Conservation (phyloP, 208 protist species). For the Naegleria gruberi region DNA sequence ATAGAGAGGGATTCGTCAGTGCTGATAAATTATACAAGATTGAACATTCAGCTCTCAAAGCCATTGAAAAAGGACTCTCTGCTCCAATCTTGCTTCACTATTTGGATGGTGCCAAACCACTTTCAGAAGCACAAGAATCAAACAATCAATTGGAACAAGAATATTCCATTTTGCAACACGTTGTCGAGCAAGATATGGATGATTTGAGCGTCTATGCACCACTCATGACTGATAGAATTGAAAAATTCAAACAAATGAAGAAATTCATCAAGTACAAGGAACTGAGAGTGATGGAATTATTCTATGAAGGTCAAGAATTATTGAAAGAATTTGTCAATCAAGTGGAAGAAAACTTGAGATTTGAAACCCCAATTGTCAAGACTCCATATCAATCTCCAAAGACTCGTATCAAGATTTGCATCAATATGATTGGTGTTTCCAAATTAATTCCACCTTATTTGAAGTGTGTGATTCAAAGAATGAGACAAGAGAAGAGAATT, state of each 20-base stretch:
- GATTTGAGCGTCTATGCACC: background rate
- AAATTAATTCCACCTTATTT: background rate
- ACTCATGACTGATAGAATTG: background rate
- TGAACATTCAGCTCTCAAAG: background rate
- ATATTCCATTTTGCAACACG: background rate
- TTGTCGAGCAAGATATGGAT: background rate
- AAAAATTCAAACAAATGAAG: background rate
- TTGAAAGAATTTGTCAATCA: background rate
- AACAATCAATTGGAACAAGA: background rate
- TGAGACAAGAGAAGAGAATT: background rate
- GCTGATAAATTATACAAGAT: background rate
- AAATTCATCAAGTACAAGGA: background rate
- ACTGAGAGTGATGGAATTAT: background rate
- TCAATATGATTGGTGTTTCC: background rate
- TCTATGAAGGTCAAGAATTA: background rate
- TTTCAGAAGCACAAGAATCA: background rate
- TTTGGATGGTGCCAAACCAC: background rate
- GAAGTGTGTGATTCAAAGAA: background rate
- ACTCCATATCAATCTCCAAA: background rate
- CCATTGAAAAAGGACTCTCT: background rate
- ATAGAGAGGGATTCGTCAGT: background rate
- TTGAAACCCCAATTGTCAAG: background rate
- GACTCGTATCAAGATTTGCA: background rate
- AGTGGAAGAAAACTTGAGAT: background rate
- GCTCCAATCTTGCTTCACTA: background rate